These are phyloP conservation scores for Angomonas ambiguus DNA, from an alignment of 208 protist genomes.

Conservation along the genomic window DNA sequence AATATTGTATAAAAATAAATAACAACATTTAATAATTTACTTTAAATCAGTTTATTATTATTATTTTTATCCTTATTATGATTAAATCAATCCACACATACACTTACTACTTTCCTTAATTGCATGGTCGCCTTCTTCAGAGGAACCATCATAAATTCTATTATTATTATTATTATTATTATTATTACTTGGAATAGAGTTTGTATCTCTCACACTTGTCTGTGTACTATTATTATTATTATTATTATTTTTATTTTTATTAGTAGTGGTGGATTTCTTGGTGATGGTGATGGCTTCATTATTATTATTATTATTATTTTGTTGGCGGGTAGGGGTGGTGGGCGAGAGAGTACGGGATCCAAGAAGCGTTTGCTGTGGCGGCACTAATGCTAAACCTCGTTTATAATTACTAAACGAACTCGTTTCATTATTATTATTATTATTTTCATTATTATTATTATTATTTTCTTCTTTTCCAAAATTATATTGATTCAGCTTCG, in stretches of 20 bases:
- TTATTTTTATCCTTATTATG: conserved; percentile 12
- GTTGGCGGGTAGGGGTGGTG: background rate
- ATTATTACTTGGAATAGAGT: background rate
- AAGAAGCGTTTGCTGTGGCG: conserved; percentile 1
- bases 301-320: background rate
- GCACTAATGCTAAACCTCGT: background rate
- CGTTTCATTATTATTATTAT: conserved; percentile 3
- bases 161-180: conserved; percentile 8
- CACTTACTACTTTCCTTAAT: conserved; percentile 24
- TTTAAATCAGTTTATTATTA: background rate
- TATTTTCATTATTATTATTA: background rate
- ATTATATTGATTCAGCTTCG: background rate
- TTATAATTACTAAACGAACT: background rate
- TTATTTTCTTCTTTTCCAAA: conserved; percentile 1
- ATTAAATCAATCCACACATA: conserved; percentile 21
- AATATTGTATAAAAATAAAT: conserved; percentile 3
- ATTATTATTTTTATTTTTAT: conserved; percentile 6
- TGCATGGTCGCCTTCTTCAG: conserved; percentile 1
- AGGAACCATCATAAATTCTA: background rate
- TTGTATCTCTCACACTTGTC: background rate
- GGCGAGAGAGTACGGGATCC: background rate
- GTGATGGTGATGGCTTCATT: background rate
- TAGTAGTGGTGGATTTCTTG: background rate
- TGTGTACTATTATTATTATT: background rate
- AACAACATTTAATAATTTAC: conserved; percentile 5